These are phyloP conservation scores for Chloranthus sessilifolius DNA, from an alignment of 164 flowering plant genomes.

Conservation along the genomic window DNA sequence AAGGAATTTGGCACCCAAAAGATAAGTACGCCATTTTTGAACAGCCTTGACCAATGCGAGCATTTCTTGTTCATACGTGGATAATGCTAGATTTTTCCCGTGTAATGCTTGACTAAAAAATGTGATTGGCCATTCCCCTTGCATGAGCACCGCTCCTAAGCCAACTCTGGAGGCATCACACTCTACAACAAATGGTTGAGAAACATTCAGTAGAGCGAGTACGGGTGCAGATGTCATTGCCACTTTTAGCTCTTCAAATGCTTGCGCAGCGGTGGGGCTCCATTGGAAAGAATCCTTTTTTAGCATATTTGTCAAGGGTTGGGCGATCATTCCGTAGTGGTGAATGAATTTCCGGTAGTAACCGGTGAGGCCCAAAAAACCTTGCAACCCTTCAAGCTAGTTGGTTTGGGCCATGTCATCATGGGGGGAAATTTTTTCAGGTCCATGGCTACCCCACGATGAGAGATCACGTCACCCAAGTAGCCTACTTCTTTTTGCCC, in stretches of 20 bases:
- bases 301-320: conserved; percentile 3
- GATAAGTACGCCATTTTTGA: no score
- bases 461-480: neutral
- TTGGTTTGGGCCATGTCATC: neutral
- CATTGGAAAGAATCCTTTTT: neutral
- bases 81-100: no score
- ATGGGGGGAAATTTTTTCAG: neutral
- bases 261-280: neutral
- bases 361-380: conserved; percentile 3
- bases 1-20: no score
- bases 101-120: conserved; percentile 1
- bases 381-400: neutral
- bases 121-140: neutral
- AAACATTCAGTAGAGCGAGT: neutral
- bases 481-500: neutral
- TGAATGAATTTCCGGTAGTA: conserved; percentile 4
- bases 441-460: neutral
- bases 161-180: neutral
- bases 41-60: no score
- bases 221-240: neutral
- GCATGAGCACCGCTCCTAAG: neutral
- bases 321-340: neutral
- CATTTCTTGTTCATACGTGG: no score
- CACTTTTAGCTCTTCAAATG: neutral
- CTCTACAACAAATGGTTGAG: neutral